Conservation (phyloP, 2,329 filamentous ascomycete genomes). For the Penicillium sp. region DNA sequence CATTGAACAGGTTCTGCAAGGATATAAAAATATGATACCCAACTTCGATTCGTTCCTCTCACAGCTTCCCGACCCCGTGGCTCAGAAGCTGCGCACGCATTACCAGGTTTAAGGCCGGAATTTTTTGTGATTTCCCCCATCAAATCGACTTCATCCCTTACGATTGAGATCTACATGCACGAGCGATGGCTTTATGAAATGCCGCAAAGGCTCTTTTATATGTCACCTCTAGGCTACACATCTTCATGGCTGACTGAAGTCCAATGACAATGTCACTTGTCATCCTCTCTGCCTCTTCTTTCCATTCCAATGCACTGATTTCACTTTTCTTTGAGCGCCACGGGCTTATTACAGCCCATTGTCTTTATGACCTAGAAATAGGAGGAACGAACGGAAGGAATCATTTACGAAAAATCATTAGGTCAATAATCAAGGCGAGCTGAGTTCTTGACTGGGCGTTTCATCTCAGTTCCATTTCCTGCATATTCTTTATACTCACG, state of each 20-base stretch:
- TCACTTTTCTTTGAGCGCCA: background rate
- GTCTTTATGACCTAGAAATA: constrained; percentile 13
- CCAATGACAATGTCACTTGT: background rate
- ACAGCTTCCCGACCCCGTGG: constrained; percentile 40
- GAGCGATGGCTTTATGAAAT: constrained; percentile 1
- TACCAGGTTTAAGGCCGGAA: constrained; percentile 40
- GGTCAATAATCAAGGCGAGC: constrained; percentile 15
- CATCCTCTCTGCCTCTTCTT: background rate
- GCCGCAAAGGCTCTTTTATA: background rate
- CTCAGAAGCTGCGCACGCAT: constrained; percentile 43
- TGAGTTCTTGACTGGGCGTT: constrained; percentile 15
- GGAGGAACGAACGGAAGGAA: constrained; percentile 6
- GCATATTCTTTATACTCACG: background rate
- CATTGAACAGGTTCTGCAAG: constrained; percentile 41
- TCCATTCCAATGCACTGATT: background rate
- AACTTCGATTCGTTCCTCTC: constrained; percentile 48
- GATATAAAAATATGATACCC: constrained; percentile 50
- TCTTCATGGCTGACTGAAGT: background rate
- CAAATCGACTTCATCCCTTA: background rate
- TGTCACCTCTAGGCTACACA: background rate
- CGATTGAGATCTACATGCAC: background rate
- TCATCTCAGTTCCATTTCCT: background rate
- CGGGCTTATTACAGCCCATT: background rate
- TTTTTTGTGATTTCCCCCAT: background rate
- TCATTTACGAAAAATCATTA: constrained; percentile 1